Percentiles rank a stretch among this genome's conserved stretches.
These are phyloP conservation scores for Apiospora saccharicola DNA, from an alignment of 2,329 filamentous ascomycete genomes.

Conservation along the genomic window DNA sequence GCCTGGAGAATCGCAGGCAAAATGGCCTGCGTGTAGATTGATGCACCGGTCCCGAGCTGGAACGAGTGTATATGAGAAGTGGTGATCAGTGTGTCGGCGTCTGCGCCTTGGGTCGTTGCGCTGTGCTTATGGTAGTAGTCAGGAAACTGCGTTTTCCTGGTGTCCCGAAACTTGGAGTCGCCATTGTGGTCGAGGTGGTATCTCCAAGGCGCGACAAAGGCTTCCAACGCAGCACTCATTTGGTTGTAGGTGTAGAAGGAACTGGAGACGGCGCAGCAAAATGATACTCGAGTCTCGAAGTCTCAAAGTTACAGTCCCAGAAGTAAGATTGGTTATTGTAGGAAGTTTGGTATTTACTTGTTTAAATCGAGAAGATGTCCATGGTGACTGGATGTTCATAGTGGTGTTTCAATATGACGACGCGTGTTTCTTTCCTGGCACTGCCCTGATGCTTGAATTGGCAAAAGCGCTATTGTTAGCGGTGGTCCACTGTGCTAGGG, in stretches of 20 bases:
- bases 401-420: background rate
- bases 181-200: conserved; percentile 18
- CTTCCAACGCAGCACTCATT: background rate
- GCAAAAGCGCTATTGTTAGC: background rate
- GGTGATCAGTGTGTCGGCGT: conserved; percentile 56
- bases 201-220: conserved; percentile 12
- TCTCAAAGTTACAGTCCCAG: too few species aligned
- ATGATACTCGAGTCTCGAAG: background rate
- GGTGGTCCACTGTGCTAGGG: background rate
- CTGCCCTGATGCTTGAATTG: background rate
- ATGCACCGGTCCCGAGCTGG: conserved; percentile 64
- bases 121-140: conserved; percentile 49
- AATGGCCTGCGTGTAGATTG: conserved; percentile 62
- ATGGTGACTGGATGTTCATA: background rate
- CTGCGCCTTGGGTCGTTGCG: conserved; percentile 27
- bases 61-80: conserved; percentile 57
- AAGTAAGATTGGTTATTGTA: background rate
- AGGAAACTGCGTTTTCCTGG: conserved; percentile 50
- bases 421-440: background rate
- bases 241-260: background rate
- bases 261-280: background rate
- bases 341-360: background rate
- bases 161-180: conserved; percentile 14
- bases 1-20: conserved; percentile 68
- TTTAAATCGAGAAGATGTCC: background rate